Evolutionary conservation across 2,329 filamentous ascomycete genomes (phyloP), one percentile per base, ranked within the genome.

Genomic region (Claviceps sp.): DNA sequence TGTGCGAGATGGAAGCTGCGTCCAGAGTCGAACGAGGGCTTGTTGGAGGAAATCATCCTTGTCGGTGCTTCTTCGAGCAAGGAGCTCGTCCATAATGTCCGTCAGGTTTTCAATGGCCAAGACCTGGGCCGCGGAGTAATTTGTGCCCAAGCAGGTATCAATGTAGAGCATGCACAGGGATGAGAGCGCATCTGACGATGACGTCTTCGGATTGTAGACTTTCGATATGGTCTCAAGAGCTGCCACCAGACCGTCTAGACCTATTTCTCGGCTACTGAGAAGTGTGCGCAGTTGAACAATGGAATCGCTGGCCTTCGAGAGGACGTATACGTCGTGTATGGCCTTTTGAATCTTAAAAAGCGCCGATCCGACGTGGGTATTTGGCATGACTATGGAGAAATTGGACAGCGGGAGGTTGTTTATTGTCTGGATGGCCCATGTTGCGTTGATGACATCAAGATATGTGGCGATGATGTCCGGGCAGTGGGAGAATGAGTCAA

Each of bases 81-180:
- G 56, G 1, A 71, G 57, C 6, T 59, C 55, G 46, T 78, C 73
- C 42, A 81, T 56, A 4, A 73, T 56, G 3, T 63, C 60, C 0
- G 72, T 71, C 4, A 82, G 68, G 46, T 75, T 75, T 13, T 68
- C 60, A 11, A 81, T 59, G 0, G 75, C 72, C 5, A 70, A 61
- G 0, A 71, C 68, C 5, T 74, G 71, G n/a, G 73, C 68, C 50
- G 76, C 74, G 0, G 71, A 62, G 1, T 68, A 68, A 1, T 61
- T 58, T 0, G 70, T 68, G 4, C 58, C 57, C 5, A 67, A 52
- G 52, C 69, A 73, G 1, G 72, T 59, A 17, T 70, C 64, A 11
- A 71, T 57, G 54, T 78, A 80, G 3, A 76, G 59, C 0, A 56
- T 57, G 50, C 69, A 69, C 5, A 79, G 64, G 38, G 60, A 61